phyloP scores from a whole-genome alignment of 1,284 basidiomycete genomes.

The Cryptococcus sp. region DNA sequence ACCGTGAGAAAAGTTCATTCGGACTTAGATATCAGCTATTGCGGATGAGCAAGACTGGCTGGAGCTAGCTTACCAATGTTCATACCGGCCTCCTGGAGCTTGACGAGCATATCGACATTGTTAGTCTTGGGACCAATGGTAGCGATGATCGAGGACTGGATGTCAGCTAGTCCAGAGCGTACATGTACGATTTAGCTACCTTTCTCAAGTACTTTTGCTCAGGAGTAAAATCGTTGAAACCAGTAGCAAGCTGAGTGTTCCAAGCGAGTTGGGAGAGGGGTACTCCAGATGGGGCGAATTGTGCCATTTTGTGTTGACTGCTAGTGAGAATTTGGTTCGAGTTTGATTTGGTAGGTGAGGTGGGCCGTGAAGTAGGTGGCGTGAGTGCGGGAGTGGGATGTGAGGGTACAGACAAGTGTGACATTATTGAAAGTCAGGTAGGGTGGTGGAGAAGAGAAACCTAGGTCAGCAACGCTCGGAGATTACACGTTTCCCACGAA shows the following conservation, averaged over 20 bases:
- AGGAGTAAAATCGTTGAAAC: slow-evolving; percentile 60
- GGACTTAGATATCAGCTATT: slow-evolving; percentile 56
- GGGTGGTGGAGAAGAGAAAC: neutral
- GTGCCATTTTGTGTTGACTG: slow-evolving; percentile 13
- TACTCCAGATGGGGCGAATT: slow-evolving; percentile 8
- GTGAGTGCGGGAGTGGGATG: neutral
- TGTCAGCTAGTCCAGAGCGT: slow-evolving; percentile 1
- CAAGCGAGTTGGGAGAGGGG: slow-evolving; percentile 76
- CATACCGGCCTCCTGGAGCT: slow-evolving; percentile 81
- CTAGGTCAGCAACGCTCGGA: neutral
- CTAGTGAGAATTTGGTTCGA: neutral
- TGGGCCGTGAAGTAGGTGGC: neutral
- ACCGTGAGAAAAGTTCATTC: slow-evolving; percentile 98
- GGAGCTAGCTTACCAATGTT: slow-evolving; percentile 89
- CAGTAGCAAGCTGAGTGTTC: slow-evolving; percentile 74
- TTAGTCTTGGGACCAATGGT: slow-evolving; percentile 96
- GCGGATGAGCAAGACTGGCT: no score
- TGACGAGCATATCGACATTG: slow-evolving; percentile 73
- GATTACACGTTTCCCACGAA: no score
- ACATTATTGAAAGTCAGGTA: neutral
- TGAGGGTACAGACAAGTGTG: neutral
- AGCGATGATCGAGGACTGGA: slow-evolving; percentile 91
- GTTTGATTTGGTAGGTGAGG: neutral
- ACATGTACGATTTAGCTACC: slow-evolving; percentile 57
- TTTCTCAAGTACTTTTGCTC: slow-evolving; percentile 83